Evolutionary conservation across 495 filamentous ascomycete genomes (phyloP), one percentile per base, ranked within the genome.

Genomic region (Aspergillus leporis): DNA sequence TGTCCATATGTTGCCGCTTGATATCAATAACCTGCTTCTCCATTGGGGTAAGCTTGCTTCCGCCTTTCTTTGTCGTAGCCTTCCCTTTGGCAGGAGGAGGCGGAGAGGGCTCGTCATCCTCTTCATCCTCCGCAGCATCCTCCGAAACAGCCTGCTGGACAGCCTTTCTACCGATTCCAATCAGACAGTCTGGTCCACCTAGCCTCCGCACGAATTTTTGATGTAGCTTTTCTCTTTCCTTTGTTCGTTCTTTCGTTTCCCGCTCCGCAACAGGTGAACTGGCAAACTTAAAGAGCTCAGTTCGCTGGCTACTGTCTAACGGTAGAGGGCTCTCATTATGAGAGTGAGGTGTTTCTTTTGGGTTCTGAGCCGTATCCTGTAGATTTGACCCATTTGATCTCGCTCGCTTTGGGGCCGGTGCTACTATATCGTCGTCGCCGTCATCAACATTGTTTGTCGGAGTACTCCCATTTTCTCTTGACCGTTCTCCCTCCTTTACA

Each of bases 1-100:
- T 93, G 65, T 97, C 93, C 79, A 92, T 87, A 69, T 98, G 83
- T 61, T 93, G 90, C 55, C 85, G 81, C 76, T 98, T 98, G 64
- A 98, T 96, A 19, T 97, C 91, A 14, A 98, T 80, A 36, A 95
- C 85, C 63, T 98, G 94, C 49, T 89, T 85, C 69, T 97, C 94
- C 87, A 99, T 87, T 0, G 94, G 94, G 5, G 95, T 99, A 49
- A 99, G 83, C 66, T 97, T 97, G 56, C 67, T 71, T 6, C 70
- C 79, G 25, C 82, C 81, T 28, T 85, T 90, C 78, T 93, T 95
- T 32, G 80, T 70, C 28, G 74, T 69, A 10, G 68, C 67, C 23
- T 64, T 74, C 1, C 86, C 86, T 66, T 84, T 91, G 40, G 83
- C 83, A 6, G 72, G 62, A 12, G 67, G 68, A n/a, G 73, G 70